A percentile compares a stretch with the other conserved stretches of the same genome.
Conservation (phyloP, 108 stramenopile species). For the Nannochloropsis oceanica region DNA sequence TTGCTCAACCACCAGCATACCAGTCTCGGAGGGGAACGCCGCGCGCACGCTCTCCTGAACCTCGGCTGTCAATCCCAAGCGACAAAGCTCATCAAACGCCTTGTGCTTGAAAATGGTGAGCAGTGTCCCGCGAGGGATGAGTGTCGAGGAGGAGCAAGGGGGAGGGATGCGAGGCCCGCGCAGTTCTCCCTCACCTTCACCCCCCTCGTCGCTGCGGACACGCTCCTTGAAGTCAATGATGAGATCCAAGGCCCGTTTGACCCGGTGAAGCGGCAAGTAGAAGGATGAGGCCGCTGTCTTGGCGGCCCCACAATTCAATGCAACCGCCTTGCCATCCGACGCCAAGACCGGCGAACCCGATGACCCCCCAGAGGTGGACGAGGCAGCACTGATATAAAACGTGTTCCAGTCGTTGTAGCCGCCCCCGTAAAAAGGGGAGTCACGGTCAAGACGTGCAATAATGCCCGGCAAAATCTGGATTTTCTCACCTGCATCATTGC, state of each 20-base stretch:
- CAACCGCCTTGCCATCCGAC: constrained; percentile 27
- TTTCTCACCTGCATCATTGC: constrained; percentile 45
- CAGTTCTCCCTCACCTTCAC: background rate
- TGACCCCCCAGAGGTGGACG: constrained; percentile 27
- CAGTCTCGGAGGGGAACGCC: constrained; percentile 20
- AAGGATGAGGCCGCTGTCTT: constrained; percentile 22
- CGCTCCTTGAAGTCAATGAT: background rate
- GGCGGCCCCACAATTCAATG: constrained; percentile 37
- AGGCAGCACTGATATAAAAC: constrained; percentile 8
- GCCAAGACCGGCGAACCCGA: constrained; percentile 36
- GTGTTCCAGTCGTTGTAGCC: constrained; percentile 41
- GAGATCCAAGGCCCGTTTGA: constrained; percentile 9
- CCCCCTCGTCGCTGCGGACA: background rate
- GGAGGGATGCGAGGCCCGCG: background rate
- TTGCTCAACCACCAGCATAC: constrained; percentile 30
- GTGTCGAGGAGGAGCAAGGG: background rate
- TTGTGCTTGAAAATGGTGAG: constrained; percentile 25
- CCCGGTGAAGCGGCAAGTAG: constrained; percentile 35
- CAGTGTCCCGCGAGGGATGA: constrained; percentile 34
- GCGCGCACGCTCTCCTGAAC: constrained; percentile 16
- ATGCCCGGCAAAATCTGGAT: constrained; percentile 34
- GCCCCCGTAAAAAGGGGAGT: constrained; percentile 24
- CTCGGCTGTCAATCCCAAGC: constrained; percentile 15
- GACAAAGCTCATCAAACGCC: constrained; percentile 34
- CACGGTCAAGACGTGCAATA: constrained; percentile 38